Conservation (phyloP, 441 rosid genomes). For the Erodium trifolium region DNA sequence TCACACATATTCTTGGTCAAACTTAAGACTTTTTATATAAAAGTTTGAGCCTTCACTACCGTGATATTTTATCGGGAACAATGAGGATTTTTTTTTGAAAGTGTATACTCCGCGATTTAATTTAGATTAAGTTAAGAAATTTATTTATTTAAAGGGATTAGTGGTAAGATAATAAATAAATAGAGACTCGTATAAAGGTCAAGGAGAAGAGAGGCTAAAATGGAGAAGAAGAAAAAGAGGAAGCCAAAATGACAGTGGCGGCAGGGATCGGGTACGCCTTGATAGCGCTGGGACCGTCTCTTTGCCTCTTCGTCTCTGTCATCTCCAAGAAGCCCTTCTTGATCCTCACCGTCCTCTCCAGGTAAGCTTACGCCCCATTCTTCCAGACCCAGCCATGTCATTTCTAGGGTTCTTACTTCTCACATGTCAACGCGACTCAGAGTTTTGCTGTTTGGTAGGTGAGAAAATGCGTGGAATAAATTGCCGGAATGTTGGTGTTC, state of each 20-base stretch:
- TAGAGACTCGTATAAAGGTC: neutral
- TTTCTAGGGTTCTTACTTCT: neutral
- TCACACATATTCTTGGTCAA: too few relatives aligned
- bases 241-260: conserved; percentile 50
- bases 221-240: neutral
- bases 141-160: too few relatives aligned
- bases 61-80: too few relatives aligned
- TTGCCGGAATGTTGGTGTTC: neutral
- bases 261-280: conserved; percentile 91
- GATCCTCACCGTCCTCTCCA: conserved; percentile 86
- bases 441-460: neutral
- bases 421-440: neutral
- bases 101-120: too few relatives aligned
- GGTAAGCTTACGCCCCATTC: conserved; percentile 29
- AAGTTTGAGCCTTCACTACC: too few relatives aligned
- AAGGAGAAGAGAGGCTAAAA: neutral
- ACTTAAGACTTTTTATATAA: too few relatives aligned
- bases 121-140: too few relatives aligned
- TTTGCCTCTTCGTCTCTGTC: conserved; percentile 73
- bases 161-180: too few relatives aligned
- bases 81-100: too few relatives aligned
- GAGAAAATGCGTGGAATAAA: neutral
- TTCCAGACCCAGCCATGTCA: neutral
- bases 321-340: conserved; percentile 85
- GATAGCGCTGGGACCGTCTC: conserved; percentile 81